phyloP scores from a whole-genome alignment of 2,329 filamentous ascomycete genomes.

The Biscogniauxia sp. region DNA sequence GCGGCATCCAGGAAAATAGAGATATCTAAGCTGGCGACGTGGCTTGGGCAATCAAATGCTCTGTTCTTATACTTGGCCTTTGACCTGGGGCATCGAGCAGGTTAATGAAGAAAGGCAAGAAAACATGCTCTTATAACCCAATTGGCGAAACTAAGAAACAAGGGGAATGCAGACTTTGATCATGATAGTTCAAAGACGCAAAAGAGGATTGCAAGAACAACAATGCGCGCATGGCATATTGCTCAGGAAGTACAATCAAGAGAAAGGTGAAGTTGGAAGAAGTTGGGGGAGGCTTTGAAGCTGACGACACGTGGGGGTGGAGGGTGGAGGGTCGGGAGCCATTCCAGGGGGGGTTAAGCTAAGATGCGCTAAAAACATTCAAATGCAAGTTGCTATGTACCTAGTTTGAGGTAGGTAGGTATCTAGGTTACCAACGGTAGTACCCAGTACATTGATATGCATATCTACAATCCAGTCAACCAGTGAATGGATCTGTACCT shows the following conservation, averaged over 20 bases:
- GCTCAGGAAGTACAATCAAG: constrained; percentile 17
- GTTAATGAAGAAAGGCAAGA: background rate
- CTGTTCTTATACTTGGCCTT: background rate
- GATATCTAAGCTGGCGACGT: background rate
- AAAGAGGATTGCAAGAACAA: constrained; percentile 9
- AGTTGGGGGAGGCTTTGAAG: constrained; percentile 13
- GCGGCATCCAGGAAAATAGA: background rate
- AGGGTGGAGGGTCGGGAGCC: no score
- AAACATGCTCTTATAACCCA: background rate
- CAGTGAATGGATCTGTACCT: no score
- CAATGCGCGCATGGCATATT: constrained; percentile 16
- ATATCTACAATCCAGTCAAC: no score
- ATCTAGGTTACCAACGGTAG: no score
- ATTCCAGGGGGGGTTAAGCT: no score
- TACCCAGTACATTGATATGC: no score
- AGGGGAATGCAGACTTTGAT: background rate
- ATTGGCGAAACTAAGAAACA: background rate
- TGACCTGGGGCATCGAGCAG: background rate
- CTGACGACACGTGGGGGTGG: no score
- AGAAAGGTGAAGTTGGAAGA: constrained; percentile 18
- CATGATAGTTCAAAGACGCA: constrained; percentile 9
- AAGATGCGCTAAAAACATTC: no score
- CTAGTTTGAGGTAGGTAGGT: no score
- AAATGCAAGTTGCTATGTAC: no score
- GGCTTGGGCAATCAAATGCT: background rate